Evolutionary conservation across 805 yeast species (phyloP).

Genomic region (Lachancea thermotolerans): DNA sequence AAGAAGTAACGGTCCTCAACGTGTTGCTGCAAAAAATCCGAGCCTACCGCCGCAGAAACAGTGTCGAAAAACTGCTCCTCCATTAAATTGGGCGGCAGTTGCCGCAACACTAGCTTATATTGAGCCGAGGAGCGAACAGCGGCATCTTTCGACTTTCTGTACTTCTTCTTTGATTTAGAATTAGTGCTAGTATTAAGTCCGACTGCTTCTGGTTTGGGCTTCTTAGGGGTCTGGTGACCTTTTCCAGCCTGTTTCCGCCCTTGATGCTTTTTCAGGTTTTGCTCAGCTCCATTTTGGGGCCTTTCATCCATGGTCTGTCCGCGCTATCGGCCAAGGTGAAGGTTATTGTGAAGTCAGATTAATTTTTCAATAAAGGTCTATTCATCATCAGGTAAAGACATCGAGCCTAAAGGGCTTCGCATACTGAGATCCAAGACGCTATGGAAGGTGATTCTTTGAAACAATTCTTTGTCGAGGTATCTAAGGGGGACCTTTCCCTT

Average conservation of each 20-base stretch:
- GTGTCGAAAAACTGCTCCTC: constrained; percentile 30
- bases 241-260: constrained; percentile 1
- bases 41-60: not conserved
- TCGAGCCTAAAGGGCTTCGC: not conserved
- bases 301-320: constrained; percentile 7
- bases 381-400: not conserved
- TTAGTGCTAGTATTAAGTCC: not conserved
- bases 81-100: constrained; percentile 39
- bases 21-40: constrained; percentile 14
- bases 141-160: constrained; percentile 8
- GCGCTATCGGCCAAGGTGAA: not conserved
- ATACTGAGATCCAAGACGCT: not conserved
- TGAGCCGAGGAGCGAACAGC: constrained; percentile 2
- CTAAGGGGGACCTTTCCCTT: constrained; percentile 15
- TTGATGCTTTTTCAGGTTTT: not conserved
- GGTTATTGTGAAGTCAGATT: not conserved
- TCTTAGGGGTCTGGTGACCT: not conserved
- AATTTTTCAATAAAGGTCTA: constrained; percentile 4
- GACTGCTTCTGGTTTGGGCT: not conserved
- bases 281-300: constrained; percentile 1
- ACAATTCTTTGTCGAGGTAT: constrained; percentile 18
- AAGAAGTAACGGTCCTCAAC: constrained; percentile 31
- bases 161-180: constrained; percentile 4
- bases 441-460: constrained; percentile 11
- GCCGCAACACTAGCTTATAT: constrained; percentile 33